phyloP scores from a whole-genome alignment of 371 early-diverging fungal species.

The Haplosporangium sp. region DNA sequence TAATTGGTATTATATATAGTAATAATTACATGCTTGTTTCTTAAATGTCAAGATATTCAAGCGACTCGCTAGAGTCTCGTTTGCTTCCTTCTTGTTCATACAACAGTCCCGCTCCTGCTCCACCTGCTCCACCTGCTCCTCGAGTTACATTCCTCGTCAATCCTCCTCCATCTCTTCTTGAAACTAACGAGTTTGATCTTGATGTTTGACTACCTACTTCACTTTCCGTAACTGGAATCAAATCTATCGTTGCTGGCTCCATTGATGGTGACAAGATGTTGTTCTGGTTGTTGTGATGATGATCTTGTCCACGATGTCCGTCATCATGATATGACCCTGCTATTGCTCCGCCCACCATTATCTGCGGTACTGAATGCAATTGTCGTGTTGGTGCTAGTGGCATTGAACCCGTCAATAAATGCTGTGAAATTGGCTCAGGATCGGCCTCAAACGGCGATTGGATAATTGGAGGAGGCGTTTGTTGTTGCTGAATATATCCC shows the following conservation, averaged over 20 bases:
- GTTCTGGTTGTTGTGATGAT: not conserved
- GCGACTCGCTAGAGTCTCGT: constrained; percentile 26
- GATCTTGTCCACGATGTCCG: too few species aligned
- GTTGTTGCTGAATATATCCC: not conserved
- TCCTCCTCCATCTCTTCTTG: not conserved
- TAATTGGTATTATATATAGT: too few species aligned
- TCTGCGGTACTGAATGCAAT: not conserved
- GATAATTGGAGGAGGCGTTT: constrained; percentile 2
- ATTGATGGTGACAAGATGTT: not conserved
- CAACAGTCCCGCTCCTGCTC: not conserved
- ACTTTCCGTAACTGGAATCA: constrained; percentile 30
- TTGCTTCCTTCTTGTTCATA: constrained; percentile 6
- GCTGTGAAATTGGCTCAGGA: not conserved
- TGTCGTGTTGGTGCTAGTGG: not conserved
- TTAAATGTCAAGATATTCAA: constrained; percentile 20
- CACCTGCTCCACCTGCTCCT: not conserved
- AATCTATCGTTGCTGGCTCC: constrained; percentile 24
- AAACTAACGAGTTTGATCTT: constrained; percentile 14
- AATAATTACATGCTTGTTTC: not conserved
- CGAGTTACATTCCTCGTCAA: too few species aligned
- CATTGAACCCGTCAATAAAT: not conserved
- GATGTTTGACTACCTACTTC: constrained; percentile 25
- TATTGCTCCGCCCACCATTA: too few species aligned
- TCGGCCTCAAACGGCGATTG: constrained; percentile 22
- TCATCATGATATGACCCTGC: constrained; percentile 4